phyloP scores from a whole-genome alignment of 2,329 filamentous ascomycete genomes.

The Rasamsonia emersonii region DNA sequence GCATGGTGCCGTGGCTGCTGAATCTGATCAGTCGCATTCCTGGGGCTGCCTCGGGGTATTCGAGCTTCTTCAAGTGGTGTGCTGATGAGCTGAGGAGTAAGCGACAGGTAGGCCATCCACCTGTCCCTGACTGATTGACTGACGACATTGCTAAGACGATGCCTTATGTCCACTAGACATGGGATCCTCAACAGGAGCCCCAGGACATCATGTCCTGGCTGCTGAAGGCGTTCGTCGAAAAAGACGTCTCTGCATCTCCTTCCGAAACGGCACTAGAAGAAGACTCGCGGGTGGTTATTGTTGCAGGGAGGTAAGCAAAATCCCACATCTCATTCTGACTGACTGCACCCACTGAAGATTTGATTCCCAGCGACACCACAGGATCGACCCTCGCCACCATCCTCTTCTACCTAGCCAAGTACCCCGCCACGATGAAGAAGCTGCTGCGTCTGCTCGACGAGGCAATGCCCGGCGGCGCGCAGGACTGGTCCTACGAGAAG shows the following conservation, averaged over 20 bases:
- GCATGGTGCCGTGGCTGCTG: slow-evolving; percentile 9
- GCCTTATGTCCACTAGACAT: slow-evolving; percentile 11
- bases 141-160: no score
- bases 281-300: slow-evolving; percentile 2
- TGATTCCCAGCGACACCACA: slow-evolving; percentile 29
- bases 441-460: slow-evolving; percentile 23
- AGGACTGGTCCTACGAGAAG: slow-evolving; percentile 23
- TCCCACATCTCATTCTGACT: slow-evolving; percentile 7
- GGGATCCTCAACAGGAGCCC: slow-evolving; percentile 18
- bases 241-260: slow-evolving; percentile 26
- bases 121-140: no score
- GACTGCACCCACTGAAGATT: no score
- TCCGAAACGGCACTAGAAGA: slow-evolving; percentile 9
- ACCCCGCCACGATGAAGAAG: slow-evolving; percentile 19
- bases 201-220: slow-evolving; percentile 34
- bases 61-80: slow-evolving; percentile 2
- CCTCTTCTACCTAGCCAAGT: slow-evolving; percentile 26
- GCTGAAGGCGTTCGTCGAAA: slow-evolving; percentile 29
- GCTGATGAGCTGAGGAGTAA: slow-evolving; percentile 1
- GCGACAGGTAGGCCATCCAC: not conserved
- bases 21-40: slow-evolving; percentile 6
- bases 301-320: slow-evolving; percentile 3
- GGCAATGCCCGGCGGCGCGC: slow-evolving; percentile 15
- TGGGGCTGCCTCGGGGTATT: slow-evolving; percentile 1
- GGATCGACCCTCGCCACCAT: slow-evolving; percentile 20